Evolutionary conservation across 768 basidiomycete genomes (phyloP), one percentile per base, ranked within the genome.

Genomic region (Leucogyrophana mollusca): DNA sequence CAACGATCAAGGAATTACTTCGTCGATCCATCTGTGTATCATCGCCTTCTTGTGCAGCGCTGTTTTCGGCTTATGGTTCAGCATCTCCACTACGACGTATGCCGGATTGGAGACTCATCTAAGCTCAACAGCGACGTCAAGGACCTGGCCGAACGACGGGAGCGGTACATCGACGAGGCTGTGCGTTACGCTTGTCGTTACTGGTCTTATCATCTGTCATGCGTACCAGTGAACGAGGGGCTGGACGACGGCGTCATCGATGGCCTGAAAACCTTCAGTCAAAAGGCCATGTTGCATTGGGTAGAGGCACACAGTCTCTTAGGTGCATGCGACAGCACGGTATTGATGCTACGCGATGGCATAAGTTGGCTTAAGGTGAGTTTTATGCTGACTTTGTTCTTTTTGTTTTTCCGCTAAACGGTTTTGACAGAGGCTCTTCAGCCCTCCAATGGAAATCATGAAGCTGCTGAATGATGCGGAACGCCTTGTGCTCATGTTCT

Each of bases 111-210:
- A 2, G 49, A 57, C n/a, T 30, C 52, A 8, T 54, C 43, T 3
- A 34, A 21, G 22, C 5, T 53, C 2, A 57, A 57, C 23, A 35
- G 35, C 16, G 56, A 57, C 10, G 20, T 57, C 9, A 48, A 43
- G 25, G 24, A 57, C 37, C n/a, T 57, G 18, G 35, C 41, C 21
- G 34, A 50, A 24, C 43, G 42, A 25, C 43, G 55, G 48, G 53
- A 47, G 25, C 20, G 36, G n/a, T 34, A 23, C 18, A 49, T 57
- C 3, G 49, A 48, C 32, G 51, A 48, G 13, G 55, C 51, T 3
- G 41, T 56, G 24, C 47, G 48, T 14, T 57, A 57, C 23, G 55
- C 56, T 33, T 57, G 55, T 21, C 56, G 56, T 18, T 53, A 54
- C 51, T 57, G 56, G 23, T 18, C 52, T n/a, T 42, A 47, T 9